Evolutionary conservation across 1,284 basidiomycete species (phyloP), one percentile per base, ranked within the genome.

Genomic region (Sanghuangporus baumii): DNA sequence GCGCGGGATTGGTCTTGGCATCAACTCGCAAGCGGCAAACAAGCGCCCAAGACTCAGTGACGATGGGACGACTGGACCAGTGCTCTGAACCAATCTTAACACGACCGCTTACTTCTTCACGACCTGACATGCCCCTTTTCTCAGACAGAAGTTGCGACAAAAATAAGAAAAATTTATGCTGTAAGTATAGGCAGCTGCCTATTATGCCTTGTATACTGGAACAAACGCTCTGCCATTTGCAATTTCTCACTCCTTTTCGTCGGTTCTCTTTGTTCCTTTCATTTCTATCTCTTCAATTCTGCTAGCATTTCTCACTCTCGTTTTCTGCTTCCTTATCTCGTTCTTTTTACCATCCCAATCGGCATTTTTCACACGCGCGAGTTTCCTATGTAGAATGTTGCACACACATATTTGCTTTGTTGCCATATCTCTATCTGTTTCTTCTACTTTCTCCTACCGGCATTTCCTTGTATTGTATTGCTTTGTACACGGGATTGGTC

Each of bases 1-100:
- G 60, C 80, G 88, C 70, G 90, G 89, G 41, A 85, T 91, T 67
- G 86, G 84, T 37, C 77, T 83, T 66, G 74, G 69, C 43, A 71
- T 78, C 65, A 50, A 61, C 26, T 54, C 46, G 68, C 71, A 80
- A 58, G 70, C 76, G 23, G 76, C 78, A 51, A 74, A 80, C 62
- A 86, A 86, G 73, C 82, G 85, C 68, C 83, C 79, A 67, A 82
- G 85, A 68, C 73, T 83, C 66, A 70, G 72, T 57, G 76, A 81
- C 60, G 85, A 46, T 46, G 16, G 43, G n/a, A 86, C 68, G 74
- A 73, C 66, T 79, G 78, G 68, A 34, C 23, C 34, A 16, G 26
- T 31, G 7, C 14, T 16, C 23, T 16, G 58, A 70, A 78, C 72
- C 76, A 78, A 67, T 74, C 75, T 68, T 79, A 75, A 78, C 58